Base-by-base conservation (phyloP, 2,329 filamentous ascomycete genomes). In the Fusarium pseudonygamai region DNA sequence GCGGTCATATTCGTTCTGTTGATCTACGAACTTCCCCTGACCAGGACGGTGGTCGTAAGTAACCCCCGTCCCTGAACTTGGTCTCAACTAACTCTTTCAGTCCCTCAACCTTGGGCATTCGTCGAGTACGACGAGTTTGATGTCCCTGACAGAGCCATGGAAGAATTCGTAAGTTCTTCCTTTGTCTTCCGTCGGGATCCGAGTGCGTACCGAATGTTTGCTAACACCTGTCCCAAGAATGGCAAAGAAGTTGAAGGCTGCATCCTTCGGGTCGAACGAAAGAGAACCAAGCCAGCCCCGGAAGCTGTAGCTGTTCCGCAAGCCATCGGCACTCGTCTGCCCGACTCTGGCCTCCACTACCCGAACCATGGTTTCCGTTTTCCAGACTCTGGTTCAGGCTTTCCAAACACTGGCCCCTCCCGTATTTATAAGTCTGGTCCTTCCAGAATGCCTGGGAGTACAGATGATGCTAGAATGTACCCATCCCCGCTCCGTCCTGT, bases 61-160 rank as follows among this genome's bases (percentile, higher is more conserved):
- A 59, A 58, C 36, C 22, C 32, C 11, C 12, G 6, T 40, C n/a
- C 18, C 14, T 39, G 16, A 34, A n/a, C 22, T 16, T 37, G 24
- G 20, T 22, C 32, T 22, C 28, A 69, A 43, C 74, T 78, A 52
- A 79, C 40, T 39, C 28, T 24, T 43, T 77, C 49, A n/a, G 56
- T 63, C 20, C 65, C 64, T 18, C 76, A 69, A 26, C 77, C 76
- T 16, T 83, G 80, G 61, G 82, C 79, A 2, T 84, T 84, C 56
- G 78, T 86, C 9, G 84, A 85, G 72, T 86, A 83, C 57, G 70
- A 66, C 7, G 79, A 79, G 7, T 79, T 80, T 8, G 80, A 84
- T 60, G 74, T 79, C 42, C 82, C 82, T 12, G 83, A 84, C 24
- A 63, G 78, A 28, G 82, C 83, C 1, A 79, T 85, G 18, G 71